Evolutionary conservation across 1,139 yeast species (phyloP), one percentile per base, ranked within the genome.

Genomic region (Diutina ranongensis): DNA sequence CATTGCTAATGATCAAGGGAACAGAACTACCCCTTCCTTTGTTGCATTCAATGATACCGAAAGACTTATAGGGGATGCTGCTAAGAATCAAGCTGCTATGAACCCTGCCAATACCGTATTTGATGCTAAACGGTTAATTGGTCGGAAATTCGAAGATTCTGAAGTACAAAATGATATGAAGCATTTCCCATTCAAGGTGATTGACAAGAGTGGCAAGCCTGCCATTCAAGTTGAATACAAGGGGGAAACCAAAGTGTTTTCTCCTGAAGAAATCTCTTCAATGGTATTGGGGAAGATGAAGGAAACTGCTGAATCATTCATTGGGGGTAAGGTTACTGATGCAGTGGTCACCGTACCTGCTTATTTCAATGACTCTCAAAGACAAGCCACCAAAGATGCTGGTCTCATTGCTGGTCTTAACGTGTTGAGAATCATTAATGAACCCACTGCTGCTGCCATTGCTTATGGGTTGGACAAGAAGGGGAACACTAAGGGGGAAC

Each of bases 1-100:
- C 70, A 87, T 88, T 72, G 95, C 96, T 72, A 88, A 88, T 78
- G 97, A 88, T 74, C 96, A 88, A 80, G 97, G 97, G 83, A 87
- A 87, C 89, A 86, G 97, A 78, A 94, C 86, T 65, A 88, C 97
- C 62, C 97, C 97, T 66, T 88, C 96, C 56, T 88, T 86, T 78
- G 96, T 88, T 67, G 97, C 96, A 59, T 88, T 88, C 86, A 86
- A 94, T 64, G 83, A 84, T 67, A 89, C 85, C 75, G 97, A 88
- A 79, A 85, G 97, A 80, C 81, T 89, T 67, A 87, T 89, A 64
- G 97, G 97, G 79, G 97, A 89, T 74, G 95, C 96, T 65, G 97
- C 97, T 67, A 88, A 88, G 87, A 88, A 88, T 74, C 97, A 88
- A 77, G 96, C 96, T 67, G 96, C 96, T 67, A 76, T 87, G 72